Evolutionary conservation across 805 yeast species (phyloP).

Genomic region (Nakazawaea pomicola): DNA sequence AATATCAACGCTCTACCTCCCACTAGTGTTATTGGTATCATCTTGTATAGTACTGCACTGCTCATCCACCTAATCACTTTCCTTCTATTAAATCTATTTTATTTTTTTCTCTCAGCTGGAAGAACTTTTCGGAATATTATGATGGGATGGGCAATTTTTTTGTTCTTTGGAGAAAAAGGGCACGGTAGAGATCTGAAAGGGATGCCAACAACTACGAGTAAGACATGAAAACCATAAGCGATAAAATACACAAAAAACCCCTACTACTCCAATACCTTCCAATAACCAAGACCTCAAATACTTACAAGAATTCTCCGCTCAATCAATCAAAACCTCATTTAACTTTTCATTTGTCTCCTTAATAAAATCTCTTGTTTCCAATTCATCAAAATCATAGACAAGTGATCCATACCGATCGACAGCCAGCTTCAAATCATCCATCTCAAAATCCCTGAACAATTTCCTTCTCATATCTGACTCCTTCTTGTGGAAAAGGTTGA

Average conservation of each 20-base stretch:
- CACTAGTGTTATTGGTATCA: conserved; percentile 30
- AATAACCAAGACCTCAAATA: background rate
- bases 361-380: background rate
- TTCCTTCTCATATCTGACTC: conserved; percentile 4
- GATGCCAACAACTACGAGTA: no score
- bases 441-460: conserved; percentile 7
- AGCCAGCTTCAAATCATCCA: background rate
- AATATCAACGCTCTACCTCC: conserved; percentile 52
- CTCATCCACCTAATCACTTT: no score
- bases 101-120: no score
- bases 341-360: conserved; percentile 6
- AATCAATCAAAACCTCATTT: conserved; percentile 1
- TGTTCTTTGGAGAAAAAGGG: no score
- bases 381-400: conserved; percentile 6
- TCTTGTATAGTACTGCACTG: no score
- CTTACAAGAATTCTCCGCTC: background rate
- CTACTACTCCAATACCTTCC: no score
- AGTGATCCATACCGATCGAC: background rate
- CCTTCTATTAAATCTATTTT: no score
- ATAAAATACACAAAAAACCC: no score
- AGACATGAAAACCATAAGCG: no score
- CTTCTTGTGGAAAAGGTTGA: background rate
- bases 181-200: no score
- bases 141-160: no score
- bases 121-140: no score